phyloP scores from a whole-genome alignment of 441 rosid genomes.

The Lepidium campestre region DNA sequence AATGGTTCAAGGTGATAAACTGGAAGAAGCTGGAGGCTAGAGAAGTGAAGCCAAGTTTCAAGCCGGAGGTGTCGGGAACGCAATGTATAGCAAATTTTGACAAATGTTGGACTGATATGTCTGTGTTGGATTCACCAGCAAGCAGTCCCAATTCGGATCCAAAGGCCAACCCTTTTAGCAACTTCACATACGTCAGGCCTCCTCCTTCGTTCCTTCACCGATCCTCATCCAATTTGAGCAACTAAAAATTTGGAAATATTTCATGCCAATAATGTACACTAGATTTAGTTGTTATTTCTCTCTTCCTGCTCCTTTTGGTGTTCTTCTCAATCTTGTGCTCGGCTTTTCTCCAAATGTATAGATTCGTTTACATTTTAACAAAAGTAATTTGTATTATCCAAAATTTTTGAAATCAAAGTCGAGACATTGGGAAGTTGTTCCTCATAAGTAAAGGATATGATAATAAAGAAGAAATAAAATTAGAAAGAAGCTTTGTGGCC shows the following conservation, averaged over 20 bases:
- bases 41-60: conserved; percentile 50
- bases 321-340: no score
- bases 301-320: no score
- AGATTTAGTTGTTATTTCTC: no score
- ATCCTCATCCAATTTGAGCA: background rate
- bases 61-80: conserved; percentile 42
- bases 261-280: no score
- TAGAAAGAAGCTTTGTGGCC: background rate
- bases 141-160: conserved; percentile 37
- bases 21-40: conserved; percentile 57
- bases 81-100: conserved; percentile 57
- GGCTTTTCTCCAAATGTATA: no score
- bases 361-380: no score
- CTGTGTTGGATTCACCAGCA: conserved; percentile 51
- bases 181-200: conserved; percentile 55
- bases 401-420: conserved; percentile 52
- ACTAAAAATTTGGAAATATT: background rate
- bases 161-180: conserved; percentile 39
- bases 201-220: conserved; percentile 39
- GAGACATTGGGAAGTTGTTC: conserved; percentile 37
- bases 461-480: background rate
- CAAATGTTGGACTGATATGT: conserved; percentile 54
- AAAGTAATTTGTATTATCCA: no score
- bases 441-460: background rate
- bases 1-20: conserved; percentile 51